phyloP scores from a whole-genome alignment of 1,284 basidiomycete genomes.

The Irpex sp. region DNA sequence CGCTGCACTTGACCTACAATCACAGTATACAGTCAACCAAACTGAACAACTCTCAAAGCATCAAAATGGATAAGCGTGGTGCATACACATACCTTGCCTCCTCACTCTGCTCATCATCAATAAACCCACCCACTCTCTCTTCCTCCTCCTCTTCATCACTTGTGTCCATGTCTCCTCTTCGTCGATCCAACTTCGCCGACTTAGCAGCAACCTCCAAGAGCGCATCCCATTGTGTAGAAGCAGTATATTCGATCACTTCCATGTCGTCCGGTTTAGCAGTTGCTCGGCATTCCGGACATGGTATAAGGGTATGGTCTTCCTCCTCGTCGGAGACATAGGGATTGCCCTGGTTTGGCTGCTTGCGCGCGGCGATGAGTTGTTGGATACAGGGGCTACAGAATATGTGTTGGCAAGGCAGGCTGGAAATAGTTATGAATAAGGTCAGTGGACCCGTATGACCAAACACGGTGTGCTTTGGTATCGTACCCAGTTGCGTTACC shows the following conservation, averaged over 20 bases:
- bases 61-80: not conserved
- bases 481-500: constrained; percentile 29
- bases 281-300: constrained; percentile 39
- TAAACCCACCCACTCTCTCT: constrained; percentile 23
- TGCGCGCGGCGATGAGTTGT: not conserved
- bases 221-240: constrained; percentile 43
- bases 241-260: constrained; percentile 37
- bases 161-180: constrained; percentile 31
- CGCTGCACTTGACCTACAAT: not conserved
- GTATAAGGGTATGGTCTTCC: constrained; percentile 18
- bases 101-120: constrained; percentile 27
- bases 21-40: not conserved
- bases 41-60: not conserved
- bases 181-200: constrained; percentile 34
- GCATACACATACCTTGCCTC: constrained; percentile 11
- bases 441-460: not conserved
- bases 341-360: not conserved
- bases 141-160: constrained; percentile 38
- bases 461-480: not conserved
- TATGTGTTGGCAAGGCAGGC: constrained; percentile 39
- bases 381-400: constrained; percentile 36
- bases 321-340: constrained; percentile 9
- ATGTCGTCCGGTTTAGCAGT: constrained; percentile 29
- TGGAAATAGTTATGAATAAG: constrained; percentile 12
- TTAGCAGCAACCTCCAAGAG: constrained; percentile 36